Percentiles rank a stretch among this genome's conserved stretches.
phyloP scores from a whole-genome alignment of 257 asterid species.

The Prunella vulgaris region DNA sequence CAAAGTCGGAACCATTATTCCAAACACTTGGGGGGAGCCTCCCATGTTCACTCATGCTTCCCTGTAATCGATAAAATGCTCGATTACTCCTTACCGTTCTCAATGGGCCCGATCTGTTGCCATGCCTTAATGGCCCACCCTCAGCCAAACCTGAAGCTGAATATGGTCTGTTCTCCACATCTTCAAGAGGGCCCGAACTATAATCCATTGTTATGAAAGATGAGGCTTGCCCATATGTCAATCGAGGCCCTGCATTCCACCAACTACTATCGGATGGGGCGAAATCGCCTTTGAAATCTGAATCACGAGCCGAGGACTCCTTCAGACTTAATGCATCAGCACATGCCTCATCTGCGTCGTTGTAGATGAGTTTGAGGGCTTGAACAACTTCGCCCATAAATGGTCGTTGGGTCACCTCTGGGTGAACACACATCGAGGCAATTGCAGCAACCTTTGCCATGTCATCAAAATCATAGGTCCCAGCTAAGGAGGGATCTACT shows the following conservation, averaged over 20 bases:
- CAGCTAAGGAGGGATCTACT: slow-evolving; percentile 80
- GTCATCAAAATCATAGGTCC: slow-evolving; percentile 74
- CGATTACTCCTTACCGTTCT: slow-evolving; percentile 62
- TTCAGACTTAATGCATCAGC: slow-evolving; percentile 72
- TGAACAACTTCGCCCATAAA: slow-evolving; percentile 99
- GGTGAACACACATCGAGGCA: slow-evolving; percentile 94
- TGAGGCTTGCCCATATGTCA: slow-evolving; percentile 63
- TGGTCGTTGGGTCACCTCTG: slow-evolving; percentile 90
- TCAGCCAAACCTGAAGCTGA: slow-evolving; percentile 29
- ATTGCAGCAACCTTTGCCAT: slow-evolving; percentile 96
- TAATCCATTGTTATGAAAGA: slow-evolving; percentile 91
- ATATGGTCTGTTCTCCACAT: slow-evolving; percentile 54
- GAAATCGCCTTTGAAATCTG: slow-evolving; percentile 66
- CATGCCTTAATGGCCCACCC: slow-evolving; percentile 53
- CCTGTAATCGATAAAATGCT: slow-evolving; percentile 60
- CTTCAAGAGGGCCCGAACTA: slow-evolving; percentile 85
- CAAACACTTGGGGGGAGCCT: slow-evolving; percentile 49
- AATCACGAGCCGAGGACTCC: slow-evolving; percentile 77
- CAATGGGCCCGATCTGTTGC: slow-evolving; percentile 81
- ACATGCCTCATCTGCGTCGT: slow-evolving; percentile 68
- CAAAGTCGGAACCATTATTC: slow-evolving; percentile 46
- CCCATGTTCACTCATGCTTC: slow-evolving; percentile 85
- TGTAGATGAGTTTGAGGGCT: slow-evolving; percentile 90
- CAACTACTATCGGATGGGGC: slow-evolving; percentile 89
- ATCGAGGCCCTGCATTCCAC: slow-evolving; percentile 89